Evolutionary conservation across 371 early-diverging fungal species (phyloP).

Genomic region (Circinella umbellata): DNA sequence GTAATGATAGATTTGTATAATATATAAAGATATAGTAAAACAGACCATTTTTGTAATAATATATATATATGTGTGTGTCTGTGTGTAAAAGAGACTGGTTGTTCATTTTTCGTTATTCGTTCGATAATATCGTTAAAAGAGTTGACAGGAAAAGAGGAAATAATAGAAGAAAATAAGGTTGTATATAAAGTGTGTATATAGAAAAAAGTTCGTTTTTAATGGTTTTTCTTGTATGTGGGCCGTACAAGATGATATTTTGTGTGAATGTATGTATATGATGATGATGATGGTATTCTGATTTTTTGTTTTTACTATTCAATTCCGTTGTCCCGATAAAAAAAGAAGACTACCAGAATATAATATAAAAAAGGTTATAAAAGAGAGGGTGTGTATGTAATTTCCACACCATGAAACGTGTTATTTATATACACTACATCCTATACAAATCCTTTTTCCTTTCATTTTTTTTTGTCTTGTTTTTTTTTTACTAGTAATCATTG

Average conservation of each 20-base stretch:
- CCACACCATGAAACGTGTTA: no score
- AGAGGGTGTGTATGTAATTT: no score
- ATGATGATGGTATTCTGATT: not conserved
- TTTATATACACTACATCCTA: not conserved
- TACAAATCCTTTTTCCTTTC: constrained; percentile 2
- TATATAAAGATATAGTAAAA: not conserved
- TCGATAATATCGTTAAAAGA: not conserved
- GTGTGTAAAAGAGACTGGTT: not conserved
- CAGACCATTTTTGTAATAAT: not conserved
- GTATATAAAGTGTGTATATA: not conserved
- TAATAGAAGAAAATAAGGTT: not conserved
- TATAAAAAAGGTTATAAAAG: no score
- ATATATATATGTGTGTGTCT: not conserved
- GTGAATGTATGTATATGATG: not conserved
- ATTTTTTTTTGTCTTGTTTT: not conserved
- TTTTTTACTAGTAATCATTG: no score
- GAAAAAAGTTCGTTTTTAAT: no score
- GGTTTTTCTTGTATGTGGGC: no score
- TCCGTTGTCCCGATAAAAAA: not conserved
- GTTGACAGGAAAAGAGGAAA: not conserved
- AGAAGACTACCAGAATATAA: constrained; percentile 4
- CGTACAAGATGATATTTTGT: not conserved
- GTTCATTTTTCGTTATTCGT: not conserved
- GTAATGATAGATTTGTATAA: not conserved
- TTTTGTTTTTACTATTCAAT: not conserved